Evolutionary conservation across 2,329 filamentous ascomycete species (phyloP).

Genomic region (Diplocarpon rosae): DNA sequence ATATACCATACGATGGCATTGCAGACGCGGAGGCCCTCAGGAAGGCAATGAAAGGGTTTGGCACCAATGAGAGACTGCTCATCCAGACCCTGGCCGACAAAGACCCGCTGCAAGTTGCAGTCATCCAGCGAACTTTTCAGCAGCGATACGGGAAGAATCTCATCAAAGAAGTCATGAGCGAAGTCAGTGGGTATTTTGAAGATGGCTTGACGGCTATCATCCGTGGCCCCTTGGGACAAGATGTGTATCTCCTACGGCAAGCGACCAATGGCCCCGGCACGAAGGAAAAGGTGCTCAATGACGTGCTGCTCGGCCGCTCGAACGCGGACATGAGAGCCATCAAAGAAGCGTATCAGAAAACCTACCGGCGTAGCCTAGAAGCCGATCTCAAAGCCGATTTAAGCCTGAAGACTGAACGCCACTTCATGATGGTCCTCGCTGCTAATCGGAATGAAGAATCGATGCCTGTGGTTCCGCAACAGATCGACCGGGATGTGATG

Average conservation of each 20-base stretch:
- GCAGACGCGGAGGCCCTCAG: constrained; percentile 61
- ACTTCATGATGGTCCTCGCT: constrained; percentile 73
- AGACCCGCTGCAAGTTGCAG: constrained; percentile 66
- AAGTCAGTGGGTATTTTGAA: constrained; percentile 66
- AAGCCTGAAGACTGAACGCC: constrained; percentile 72
- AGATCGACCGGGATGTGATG: constrained; percentile 63
- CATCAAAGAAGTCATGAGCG: constrained; percentile 63
- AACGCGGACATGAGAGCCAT: constrained; percentile 87
- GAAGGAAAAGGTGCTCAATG: constrained; percentile 76
- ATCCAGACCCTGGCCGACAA: constrained; percentile 60
- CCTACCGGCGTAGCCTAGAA: constrained; percentile 57
- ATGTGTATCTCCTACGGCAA: constrained; percentile 58
- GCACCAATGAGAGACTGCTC: constrained; percentile 72
- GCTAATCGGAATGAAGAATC: constrained; percentile 70
- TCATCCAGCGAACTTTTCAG: constrained; percentile 56
- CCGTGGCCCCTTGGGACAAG: constrained; percentile 68
- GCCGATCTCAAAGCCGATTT: constrained; percentile 66
- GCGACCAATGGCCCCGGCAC: constrained; percentile 74
- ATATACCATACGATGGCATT: constrained; percentile 57
- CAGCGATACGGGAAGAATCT: constrained; percentile 56
- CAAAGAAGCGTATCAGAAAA: constrained; percentile 63
- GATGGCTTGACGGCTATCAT: constrained; percentile 64
- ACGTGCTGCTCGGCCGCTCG: constrained; percentile 68
- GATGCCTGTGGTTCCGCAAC: constrained; percentile 58
- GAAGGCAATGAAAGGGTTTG: constrained; percentile 85